Evolutionary conservation across 2,329 filamentous ascomycete species (phyloP).

Genomic region (Helotiales sp.): DNA sequence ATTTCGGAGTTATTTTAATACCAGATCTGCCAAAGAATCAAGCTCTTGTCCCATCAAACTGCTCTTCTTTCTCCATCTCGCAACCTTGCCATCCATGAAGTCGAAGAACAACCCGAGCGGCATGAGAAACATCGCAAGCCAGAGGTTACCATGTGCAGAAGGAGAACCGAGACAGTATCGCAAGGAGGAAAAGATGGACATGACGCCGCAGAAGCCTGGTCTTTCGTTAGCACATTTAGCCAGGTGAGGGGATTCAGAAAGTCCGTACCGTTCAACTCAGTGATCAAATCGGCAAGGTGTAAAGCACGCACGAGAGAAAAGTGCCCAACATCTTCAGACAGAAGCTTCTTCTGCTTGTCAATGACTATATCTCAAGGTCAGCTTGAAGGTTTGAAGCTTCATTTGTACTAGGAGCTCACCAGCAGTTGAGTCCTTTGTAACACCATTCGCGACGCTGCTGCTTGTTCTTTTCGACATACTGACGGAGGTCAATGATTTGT

Average conservation of each 20-base stretch:
- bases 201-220: constrained; percentile 81
- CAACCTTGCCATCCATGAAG: constrained; percentile 96
- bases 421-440: constrained; percentile 49
- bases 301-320: constrained; percentile 72
- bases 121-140: constrained; percentile 83
- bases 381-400: background rate
- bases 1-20: constrained; percentile 48
- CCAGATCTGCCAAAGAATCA: constrained; percentile 92
- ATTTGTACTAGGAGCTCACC: constrained; percentile 43
- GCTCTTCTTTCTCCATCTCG: constrained; percentile 94
- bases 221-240: constrained; percentile 2
- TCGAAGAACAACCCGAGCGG: constrained; percentile 96
- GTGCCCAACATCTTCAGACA: constrained; percentile 73
- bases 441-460: constrained; percentile 54
- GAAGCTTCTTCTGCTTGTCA: constrained; percentile 78
- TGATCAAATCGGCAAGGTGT: constrained; percentile 84
- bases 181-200: constrained; percentile 95
- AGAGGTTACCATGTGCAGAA: constrained; percentile 70
- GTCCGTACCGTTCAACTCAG: constrained; percentile 74
- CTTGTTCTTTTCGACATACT: constrained; percentile 69
- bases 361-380: constrained; percentile 53
- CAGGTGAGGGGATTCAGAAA: background rate
- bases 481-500: background rate
- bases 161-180: constrained; percentile 85
- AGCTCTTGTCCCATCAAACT: constrained; percentile 98